phyloP scores from a whole-genome alignment of 805 yeast genomes.

The Candida coquimbonensis region DNA sequence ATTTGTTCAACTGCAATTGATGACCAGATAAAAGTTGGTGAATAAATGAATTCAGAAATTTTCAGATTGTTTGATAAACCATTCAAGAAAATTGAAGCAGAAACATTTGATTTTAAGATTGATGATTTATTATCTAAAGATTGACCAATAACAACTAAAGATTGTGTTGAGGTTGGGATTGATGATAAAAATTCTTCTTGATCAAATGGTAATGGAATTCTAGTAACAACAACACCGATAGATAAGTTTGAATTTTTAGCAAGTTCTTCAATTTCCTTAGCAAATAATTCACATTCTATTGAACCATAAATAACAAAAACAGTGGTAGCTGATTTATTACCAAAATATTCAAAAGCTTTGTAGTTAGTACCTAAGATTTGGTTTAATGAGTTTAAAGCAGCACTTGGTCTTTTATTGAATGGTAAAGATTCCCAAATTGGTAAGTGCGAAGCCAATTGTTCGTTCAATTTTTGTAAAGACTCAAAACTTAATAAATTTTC shows the following conservation, averaged over 20 bases:
- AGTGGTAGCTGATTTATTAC: constrained; percentile 53
- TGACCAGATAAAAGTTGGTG: constrained; percentile 50
- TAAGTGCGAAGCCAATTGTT: constrained; percentile 13
- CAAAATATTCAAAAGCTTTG: constrained; percentile 64
- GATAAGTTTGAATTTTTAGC: constrained; percentile 26
- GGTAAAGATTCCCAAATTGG: constrained; percentile 22
- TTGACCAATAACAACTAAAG: constrained; percentile 66
- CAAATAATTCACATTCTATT: constrained; percentile 49
- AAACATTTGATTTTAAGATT: constrained; percentile 59
- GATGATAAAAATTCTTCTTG: constrained; percentile 47
- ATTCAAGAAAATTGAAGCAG: constrained; percentile 58
- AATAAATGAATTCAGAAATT: constrained; percentile 47
- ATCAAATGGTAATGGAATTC: constrained; percentile 80
- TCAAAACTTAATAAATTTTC: constrained; percentile 38
- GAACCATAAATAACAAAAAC: constrained; percentile 84
- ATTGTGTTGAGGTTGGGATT: constrained; percentile 52
- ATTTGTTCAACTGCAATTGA: constrained; percentile 44
- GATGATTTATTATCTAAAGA: constrained; percentile 30
- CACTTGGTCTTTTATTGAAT: constrained; percentile 32
- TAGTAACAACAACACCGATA: constrained; percentile 62
- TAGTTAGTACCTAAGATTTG: constrained; percentile 45
- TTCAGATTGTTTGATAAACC: constrained; percentile 25
- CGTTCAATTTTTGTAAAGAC: constrained; percentile 1
- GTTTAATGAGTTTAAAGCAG: constrained; percentile 47
- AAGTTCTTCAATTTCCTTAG: constrained; percentile 34